Evolutionary conservation across 208 protist species (phyloP), one percentile per base, ranked within the genome.

Genomic region (Crithidia expoeki): DNA sequence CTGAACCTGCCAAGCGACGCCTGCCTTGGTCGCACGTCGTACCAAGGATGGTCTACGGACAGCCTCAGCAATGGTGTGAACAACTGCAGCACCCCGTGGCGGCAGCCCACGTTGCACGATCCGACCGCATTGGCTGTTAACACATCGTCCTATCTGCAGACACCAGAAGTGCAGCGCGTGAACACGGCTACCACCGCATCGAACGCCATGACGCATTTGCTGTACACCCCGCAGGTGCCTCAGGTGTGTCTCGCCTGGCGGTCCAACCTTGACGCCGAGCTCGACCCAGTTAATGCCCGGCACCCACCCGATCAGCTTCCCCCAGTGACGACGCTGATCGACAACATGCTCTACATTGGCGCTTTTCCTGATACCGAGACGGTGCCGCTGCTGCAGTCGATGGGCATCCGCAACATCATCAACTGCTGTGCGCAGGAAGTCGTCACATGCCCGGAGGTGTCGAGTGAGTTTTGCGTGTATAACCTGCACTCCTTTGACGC

Each of bases 401-500:
- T 85, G 46, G 81, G 84, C 7, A 62, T 96, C 7, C 56, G 74
- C 19, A 71, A 88, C 56, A 90, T 96, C 68, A 74, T 96, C 32
- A 96, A 94, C 70, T 94, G 86, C 67, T 93, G 86, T 76, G 79
- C 79, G 7, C 74, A 82, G 49, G 92, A 94, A 38, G 75, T 79
- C 57, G 40, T 60, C 21, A 85, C 80, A 11, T 49, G 56, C 34
- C 71, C 76, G 4, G 72, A 52, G 4, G 46, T 92, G 53, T 34
- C 33, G 1, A 38, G 32, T 9, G 76, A 72, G 46, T 94, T 93
- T 51, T 21, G 51, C 28, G 68, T 93, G 36, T 53, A 87, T 72
- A 55, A 84, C 53, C 65, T 94, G 19, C 51, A 63, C 42, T 70
- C 81, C 14, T 80, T 75, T 33, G 92, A 96, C 76, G 7, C 49